Conservation (phyloP, 257 asterid genomes). For the Apocynum venetum region DNA sequence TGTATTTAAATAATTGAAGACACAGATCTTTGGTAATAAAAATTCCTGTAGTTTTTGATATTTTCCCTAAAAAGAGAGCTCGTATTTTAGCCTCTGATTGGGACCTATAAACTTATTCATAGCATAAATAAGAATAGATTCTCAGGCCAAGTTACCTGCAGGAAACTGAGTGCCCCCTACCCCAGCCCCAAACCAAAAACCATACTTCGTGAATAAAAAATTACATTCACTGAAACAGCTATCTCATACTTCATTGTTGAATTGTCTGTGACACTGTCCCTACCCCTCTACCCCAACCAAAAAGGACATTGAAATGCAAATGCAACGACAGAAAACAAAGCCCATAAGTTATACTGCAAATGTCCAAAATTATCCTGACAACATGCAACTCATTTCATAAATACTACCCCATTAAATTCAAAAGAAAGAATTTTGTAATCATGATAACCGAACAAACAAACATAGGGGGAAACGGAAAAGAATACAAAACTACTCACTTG, state of each 20-base stretch:
- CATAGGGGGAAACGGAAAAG: neutral
- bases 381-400: neutral
- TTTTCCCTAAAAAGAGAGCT: too few species aligned
- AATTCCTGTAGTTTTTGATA: too few species aligned
- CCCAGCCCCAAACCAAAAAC: neutral
- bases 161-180: neutral
- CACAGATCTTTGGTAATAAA: too few species aligned
- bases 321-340: neutral
- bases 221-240: neutral
- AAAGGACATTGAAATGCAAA: neutral
- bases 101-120: too few species aligned
- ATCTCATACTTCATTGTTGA: neutral
- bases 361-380: too few species aligned
- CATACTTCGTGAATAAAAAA: neutral
- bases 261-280: neutral
- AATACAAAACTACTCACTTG: conserved; percentile 19
- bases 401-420: neutral
- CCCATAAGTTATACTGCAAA: neutral
- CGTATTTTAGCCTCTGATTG: too few species aligned
- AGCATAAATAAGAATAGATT: neutral
- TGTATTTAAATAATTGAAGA: too few species aligned
- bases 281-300: too few species aligned
- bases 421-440: neutral
- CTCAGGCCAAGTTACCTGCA: neutral
- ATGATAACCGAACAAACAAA: neutral